phyloP scores from a whole-genome alignment of 129 eudicot genomes.

The Silybum marianum region DNA sequence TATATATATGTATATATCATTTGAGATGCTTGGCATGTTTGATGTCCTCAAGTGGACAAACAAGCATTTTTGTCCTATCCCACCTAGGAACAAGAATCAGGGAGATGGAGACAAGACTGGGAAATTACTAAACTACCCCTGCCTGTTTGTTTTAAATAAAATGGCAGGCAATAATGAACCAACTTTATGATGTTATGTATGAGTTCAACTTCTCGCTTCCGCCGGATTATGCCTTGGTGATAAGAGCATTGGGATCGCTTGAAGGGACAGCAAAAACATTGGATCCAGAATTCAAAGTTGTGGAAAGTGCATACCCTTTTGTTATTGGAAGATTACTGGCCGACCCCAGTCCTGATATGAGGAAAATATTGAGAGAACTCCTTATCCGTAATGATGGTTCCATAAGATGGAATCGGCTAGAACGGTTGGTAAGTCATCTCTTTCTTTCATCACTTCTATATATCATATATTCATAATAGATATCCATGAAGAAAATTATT shows the following conservation, averaged over 20 bases:
- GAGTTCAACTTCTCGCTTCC: conserved; percentile 95
- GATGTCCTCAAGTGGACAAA: neutral
- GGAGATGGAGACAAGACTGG: neutral
- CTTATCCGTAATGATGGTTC: conserved; percentile 93
- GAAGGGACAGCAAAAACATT: conserved; percentile 97
- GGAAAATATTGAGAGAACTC: conserved; percentile 88
- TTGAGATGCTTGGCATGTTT: neutral
- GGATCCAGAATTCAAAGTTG: conserved; percentile 93
- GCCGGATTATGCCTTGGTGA: conserved; percentile 95
- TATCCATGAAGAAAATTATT: neutral
- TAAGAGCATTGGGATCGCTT: conserved; percentile 93
- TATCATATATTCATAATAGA: neutral
- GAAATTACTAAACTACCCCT: neutral
- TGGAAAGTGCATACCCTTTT: conserved; percentile 97
- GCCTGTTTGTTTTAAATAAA: neutral
- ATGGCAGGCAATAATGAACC: conserved; percentile 89
- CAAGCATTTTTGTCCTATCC: no score
- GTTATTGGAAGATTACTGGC: conserved; percentile 85
- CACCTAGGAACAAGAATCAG: neutral
- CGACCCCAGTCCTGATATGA: conserved; percentile 97
- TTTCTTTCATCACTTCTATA: conserved; percentile 1
- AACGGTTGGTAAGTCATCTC: conserved; percentile 65
- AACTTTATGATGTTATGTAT: conserved; percentile 91
- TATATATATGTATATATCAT: neutral
- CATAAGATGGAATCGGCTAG: conserved; percentile 93